Base-by-base conservation (phyloP, 2,329 filamentous ascomycete genomes). In the Claviceps citrina region DNA sequence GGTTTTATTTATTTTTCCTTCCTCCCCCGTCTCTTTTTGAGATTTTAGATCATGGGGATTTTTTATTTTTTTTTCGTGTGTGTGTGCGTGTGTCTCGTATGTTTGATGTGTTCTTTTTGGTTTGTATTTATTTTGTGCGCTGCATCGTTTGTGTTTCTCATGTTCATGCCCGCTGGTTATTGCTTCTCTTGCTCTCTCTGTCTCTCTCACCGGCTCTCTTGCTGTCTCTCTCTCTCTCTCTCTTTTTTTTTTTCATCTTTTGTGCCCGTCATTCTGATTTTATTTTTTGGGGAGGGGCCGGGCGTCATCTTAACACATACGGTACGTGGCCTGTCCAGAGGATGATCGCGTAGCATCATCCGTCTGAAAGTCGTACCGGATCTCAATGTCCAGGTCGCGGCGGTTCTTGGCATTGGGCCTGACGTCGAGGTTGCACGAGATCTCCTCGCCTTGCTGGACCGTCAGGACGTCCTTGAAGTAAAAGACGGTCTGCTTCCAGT, bases 401-500 rank as follows among this genome's bases (percentile, higher is more conserved):
- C 81, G 79, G 70, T 98, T 96, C 74, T 91, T 87, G 47, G 81
- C 72, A 59, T 94, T 98, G 39, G 91, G 91, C 63, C 78, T 81
- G 66, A 89, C 93, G 47, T 76, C 71, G 31, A 98, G 66, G 25
- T 71, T 67, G 54, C 84, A 84, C 44, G 67, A 64, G 44, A 98
- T 71, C 54, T 75, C 70, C 68, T 98, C 91, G 42, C 81, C 85
- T 55, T 84, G 73, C 62, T 93, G 81, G 28, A 94, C 86, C 15
- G 87, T 96, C 48, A 98, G 68, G 26, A 94, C 84, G 51, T 98
- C 87, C 55, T 83, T 77, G 47, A 98, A 71, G 67, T 98, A 98
- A 68, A 98, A 96, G 46, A 98, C 91, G 10, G 91, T 98, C 70
- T 98, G 91, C 70, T 98, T 98, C 91, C 91, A 98, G 73, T 98